phyloP scores from a whole-genome alignment of 2,329 filamentous ascomycete genomes.

The Metarhizium robertsii region DNA sequence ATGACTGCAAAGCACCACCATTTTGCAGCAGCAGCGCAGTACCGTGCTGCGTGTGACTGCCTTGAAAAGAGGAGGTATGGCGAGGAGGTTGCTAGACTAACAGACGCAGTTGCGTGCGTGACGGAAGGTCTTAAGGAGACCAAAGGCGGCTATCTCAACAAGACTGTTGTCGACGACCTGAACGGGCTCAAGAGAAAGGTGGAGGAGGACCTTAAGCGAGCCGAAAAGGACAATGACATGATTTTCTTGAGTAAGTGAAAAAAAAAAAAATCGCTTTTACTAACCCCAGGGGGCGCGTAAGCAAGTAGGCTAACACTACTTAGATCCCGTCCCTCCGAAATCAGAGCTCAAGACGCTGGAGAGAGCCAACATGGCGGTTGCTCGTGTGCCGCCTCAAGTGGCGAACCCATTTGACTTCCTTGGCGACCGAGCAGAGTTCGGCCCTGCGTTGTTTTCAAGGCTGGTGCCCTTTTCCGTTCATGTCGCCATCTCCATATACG shows the following conservation, averaged over 20 bases:
- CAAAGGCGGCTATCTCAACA: conserved; percentile 64
- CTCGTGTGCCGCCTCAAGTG: conserved; percentile 73
- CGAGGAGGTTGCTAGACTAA: conserved; percentile 82
- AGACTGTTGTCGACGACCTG: conserved; percentile 71
- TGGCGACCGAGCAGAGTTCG: conserved; percentile 71
- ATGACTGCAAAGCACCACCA: conserved; percentile 96
- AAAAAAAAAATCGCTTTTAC: too few species aligned
- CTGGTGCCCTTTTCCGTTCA: conserved; percentile 95
- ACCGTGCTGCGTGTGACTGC: conserved; percentile 80
- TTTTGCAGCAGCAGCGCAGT: conserved; percentile 92
- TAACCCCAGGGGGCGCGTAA: too few species aligned
- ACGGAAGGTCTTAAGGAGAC: conserved; percentile 81
- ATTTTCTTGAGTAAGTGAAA: conserved; percentile 67
- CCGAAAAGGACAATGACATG: conserved; percentile 92
- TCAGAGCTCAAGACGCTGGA: conserved; percentile 79
- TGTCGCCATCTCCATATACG: conserved; percentile 89
- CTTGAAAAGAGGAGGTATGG: conserved; percentile 91
- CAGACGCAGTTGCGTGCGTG: conserved; percentile 73
- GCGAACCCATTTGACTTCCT: conserved; percentile 71
- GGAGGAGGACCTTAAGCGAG: conserved; percentile 78
- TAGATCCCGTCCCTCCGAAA: conserved; percentile 73
- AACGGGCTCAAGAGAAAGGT: conserved; percentile 75
- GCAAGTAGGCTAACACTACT: conserved; percentile 16
- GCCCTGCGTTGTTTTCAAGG: conserved; percentile 77
- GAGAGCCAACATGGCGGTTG: conserved; percentile 77